Evolutionary conservation across 169 alveolate species (phyloP).

Genomic region (Perkinsus chesapeaki): DNA sequence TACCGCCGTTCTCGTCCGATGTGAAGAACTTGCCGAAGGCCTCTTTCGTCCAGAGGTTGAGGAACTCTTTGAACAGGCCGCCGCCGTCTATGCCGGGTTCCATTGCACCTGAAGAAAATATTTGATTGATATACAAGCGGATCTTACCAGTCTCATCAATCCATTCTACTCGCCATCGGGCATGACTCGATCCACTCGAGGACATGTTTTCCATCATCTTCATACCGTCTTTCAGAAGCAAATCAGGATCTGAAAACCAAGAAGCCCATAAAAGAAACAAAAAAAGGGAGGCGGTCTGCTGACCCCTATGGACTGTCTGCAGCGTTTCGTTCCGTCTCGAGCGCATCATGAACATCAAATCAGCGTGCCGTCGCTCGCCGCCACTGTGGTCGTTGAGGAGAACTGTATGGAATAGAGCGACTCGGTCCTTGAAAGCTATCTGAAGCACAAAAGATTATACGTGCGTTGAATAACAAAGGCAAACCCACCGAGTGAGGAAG

Average conservation of each 20-base stretch:
- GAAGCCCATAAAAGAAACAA: not conserved
- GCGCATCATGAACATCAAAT: not conserved
- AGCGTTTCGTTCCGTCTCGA: not conserved
- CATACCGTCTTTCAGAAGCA: not conserved
- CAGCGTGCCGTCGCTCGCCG: not conserved
- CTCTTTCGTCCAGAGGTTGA: not conserved
- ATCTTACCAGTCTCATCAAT: not conserved
- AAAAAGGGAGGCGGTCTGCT: not conserved
- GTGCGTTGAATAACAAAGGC: not conserved
- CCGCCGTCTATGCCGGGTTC: not conserved
- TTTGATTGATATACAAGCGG: not conserved
- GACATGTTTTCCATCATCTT: not conserved
- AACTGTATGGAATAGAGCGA: not conserved
- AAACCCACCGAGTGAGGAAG: not conserved
- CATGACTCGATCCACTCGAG: not conserved
- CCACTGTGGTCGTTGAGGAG: not conserved
- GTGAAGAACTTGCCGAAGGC: not conserved
- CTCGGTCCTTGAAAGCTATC: not conserved
- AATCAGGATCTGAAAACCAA: not conserved
- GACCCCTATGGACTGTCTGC: not conserved
- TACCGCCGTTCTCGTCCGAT: not conserved
- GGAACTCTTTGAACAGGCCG: not conserved
- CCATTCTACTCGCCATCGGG: not conserved
- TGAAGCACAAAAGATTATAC: not conserved
- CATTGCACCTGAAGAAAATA: not conserved